These are phyloP conservation scores for Tripidium arundinaceum DNA, from an alignment of 202 grass and related monocot species.

Conservation along the genomic window DNA sequence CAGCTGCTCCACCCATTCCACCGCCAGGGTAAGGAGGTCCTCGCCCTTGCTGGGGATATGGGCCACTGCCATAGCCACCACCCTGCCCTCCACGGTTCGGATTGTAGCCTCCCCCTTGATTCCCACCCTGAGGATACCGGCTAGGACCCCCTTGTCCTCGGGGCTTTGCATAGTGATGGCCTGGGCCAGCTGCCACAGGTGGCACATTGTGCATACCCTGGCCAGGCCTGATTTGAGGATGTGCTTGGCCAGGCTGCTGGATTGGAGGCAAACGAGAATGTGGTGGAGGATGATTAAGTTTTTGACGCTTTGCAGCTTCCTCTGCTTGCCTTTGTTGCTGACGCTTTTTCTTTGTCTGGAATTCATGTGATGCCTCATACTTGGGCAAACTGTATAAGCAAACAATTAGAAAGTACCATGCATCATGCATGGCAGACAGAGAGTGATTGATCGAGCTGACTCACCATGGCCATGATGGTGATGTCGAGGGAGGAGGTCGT, in stretches of 20 bases:
- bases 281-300: slow-evolving; percentile 72
- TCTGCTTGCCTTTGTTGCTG: slow-evolving; percentile 92
- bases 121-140: slow-evolving; percentile 70
- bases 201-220: slow-evolving; percentile 54
- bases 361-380: slow-evolving; percentile 85
- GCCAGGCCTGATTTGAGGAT: slow-evolving; percentile 56
- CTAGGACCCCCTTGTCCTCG: slow-evolving; percentile 68
- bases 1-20: slow-evolving; percentile 42
- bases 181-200: slow-evolving; percentile 53
- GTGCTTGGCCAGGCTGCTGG: slow-evolving; percentile 66
- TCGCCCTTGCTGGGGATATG: slow-evolving; percentile 64
- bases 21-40: slow-evolving; percentile 56
- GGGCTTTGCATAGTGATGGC: slow-evolving; percentile 79
- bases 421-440: not conserved
- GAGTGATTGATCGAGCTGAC: not conserved
- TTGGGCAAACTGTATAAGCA: slow-evolving; percentile 64
- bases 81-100: slow-evolving; percentile 66
- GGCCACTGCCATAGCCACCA: slow-evolving; percentile 49
- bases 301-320: slow-evolving; percentile 78
- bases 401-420: not conserved
- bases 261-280: slow-evolving; percentile 80
- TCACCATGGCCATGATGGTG: slow-evolving; percentile 83
- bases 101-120: slow-evolving; percentile 56
- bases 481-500: slow-evolving; percentile 71
- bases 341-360: slow-evolving; percentile 94